Evolutionary conservation across 208 protist species (phyloP).

Genomic region (Balamuthia mandrillaris): DNA sequence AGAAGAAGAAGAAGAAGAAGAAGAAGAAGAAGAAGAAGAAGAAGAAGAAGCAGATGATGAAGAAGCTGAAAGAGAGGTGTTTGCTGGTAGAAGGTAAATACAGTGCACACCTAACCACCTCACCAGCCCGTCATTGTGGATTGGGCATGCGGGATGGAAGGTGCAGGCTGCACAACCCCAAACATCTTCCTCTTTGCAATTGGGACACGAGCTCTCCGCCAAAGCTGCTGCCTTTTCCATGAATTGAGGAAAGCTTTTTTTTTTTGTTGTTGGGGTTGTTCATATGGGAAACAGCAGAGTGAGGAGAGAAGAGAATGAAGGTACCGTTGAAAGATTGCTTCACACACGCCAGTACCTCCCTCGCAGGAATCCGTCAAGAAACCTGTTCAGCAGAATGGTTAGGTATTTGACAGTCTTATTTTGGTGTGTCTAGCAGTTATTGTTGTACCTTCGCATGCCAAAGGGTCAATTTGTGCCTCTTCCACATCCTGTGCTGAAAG

Average conservation of each 20-base stretch:
- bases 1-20: neutral
- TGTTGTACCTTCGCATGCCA: neutral
- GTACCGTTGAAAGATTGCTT: conserved; percentile 1
- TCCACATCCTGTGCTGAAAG: neutral
- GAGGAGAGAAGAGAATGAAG: neutral
- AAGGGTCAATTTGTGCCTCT: neutral
- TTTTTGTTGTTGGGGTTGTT: too few species aligned
- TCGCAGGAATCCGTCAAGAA: conserved; percentile 7
- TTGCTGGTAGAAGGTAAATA: neutral
- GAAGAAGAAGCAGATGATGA: neutral
- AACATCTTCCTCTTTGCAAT: neutral
- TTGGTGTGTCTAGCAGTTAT: neutral
- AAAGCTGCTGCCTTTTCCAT: neutral
- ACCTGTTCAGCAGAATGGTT: neutral
- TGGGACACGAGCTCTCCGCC: neutral
- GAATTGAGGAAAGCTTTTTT: neutral
- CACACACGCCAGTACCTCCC: conserved; percentile 2
- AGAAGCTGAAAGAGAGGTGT: neutral
- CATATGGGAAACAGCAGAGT: neutral
- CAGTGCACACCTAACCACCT: neutral
- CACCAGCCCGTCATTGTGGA: neutral
- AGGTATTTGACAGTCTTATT: neutral
- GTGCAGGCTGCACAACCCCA: neutral
- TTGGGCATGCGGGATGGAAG: neutral
- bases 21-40: conserved; percentile 16